Conservation (phyloP, 2,329 filamentous ascomycete species). For the Aureobasidium pullulans region DNA sequence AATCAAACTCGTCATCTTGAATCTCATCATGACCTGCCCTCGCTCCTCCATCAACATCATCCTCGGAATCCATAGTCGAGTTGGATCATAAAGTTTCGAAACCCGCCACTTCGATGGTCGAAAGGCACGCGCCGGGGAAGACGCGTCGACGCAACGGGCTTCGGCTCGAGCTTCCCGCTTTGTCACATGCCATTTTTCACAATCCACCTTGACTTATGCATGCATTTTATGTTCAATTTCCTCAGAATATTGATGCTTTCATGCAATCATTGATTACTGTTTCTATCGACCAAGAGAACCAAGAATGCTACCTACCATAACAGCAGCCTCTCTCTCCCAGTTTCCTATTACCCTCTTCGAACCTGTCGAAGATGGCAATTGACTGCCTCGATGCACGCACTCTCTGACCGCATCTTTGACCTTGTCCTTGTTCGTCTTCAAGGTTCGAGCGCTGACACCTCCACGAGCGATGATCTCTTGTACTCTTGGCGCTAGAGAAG, state of each 20-base stretch:
- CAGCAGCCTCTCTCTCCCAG: slow-evolving; percentile 88
- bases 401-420: slow-evolving; percentile 73
- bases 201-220: neutral
- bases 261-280: neutral
- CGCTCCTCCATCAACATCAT: neutral
- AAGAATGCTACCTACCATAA: slow-evolving; percentile 84
- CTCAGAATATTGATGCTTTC: neutral
- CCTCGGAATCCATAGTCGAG: neutral
- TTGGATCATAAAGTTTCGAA: neutral
- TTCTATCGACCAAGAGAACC: slow-evolving; percentile 36
- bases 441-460: slow-evolving; percentile 73
- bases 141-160: slow-evolving; percentile 3
- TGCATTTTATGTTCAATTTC: neutral
- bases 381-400: slow-evolving; percentile 72
- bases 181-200: neutral
- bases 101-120: neutral
- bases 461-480: slow-evolving; percentile 78
- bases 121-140: neutral
- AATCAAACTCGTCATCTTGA: slow-evolving; percentile 21
- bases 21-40: neutral
- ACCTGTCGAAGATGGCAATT: slow-evolving; percentile 48
- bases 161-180: neutral
- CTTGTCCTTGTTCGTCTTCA: slow-evolving; percentile 65
- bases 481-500: slow-evolving; percentile 66
- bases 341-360: slow-evolving; percentile 37